Percentiles rank a stretch among this genome's conserved stretches.
Conservation (phyloP, 257 asterid species). For the Lycium barbarum region DNA sequence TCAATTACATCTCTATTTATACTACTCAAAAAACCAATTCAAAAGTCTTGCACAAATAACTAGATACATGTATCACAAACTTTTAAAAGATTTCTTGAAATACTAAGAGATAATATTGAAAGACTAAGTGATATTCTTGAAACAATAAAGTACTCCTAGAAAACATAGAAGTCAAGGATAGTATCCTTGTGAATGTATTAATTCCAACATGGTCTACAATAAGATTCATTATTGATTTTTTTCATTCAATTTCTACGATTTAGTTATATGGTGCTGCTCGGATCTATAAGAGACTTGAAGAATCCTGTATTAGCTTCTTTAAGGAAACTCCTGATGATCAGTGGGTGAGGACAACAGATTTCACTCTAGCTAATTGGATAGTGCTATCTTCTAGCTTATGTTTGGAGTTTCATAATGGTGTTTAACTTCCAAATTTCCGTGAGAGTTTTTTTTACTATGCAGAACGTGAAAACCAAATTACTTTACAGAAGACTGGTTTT, state of each 20-base stretch:
- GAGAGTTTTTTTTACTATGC: slow-evolving; percentile 59
- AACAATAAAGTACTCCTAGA: too few species aligned
- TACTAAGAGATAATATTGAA: too few species aligned
- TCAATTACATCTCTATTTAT: too few species aligned
- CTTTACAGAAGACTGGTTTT: slow-evolving; percentile 42
- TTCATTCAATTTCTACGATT: not conserved
- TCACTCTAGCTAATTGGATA: slow-evolving; percentile 53
- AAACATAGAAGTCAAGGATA: too few species aligned
- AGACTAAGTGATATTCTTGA: too few species aligned
- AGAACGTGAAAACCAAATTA: slow-evolving; percentile 53
- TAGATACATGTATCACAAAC: too few species aligned
- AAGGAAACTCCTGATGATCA: slow-evolving; percentile 69
- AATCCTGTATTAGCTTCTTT: slow-evolving; percentile 44
- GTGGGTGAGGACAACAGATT: slow-evolving; percentile 91
- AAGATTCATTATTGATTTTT: not conserved
- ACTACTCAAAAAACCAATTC: too few species aligned
- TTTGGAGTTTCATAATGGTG: slow-evolving; percentile 59
- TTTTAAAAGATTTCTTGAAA: too few species aligned
- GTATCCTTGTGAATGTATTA: too few species aligned
- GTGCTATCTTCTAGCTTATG: slow-evolving; percentile 91
- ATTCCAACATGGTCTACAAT: not conserved
- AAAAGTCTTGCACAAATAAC: too few species aligned
- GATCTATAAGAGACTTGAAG: slow-evolving; percentile 58
- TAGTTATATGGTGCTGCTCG: slow-evolving; percentile 89
- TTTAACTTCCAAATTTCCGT: slow-evolving; percentile 63